These are phyloP conservation scores for Ilex aquifolium DNA, from an alignment of 257 asterid species.

Conservation along the genomic window DNA sequence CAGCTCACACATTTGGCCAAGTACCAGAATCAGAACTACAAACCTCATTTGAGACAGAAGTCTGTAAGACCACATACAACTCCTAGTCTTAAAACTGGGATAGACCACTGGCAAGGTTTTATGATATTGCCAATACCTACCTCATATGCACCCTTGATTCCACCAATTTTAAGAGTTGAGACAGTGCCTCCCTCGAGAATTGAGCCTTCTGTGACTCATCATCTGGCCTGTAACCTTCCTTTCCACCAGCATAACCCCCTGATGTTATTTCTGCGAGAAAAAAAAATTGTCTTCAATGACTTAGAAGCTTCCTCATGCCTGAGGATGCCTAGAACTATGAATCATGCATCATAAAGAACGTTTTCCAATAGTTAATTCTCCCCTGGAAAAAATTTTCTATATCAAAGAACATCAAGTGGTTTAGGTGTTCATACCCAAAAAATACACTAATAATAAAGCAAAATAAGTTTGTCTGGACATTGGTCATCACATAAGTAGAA, in stretches of 20 bases:
- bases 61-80: no score
- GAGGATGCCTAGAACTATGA: background rate
- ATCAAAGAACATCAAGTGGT: no score
- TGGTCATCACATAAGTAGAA: no score
- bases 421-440: no score
- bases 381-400: no score
- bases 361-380: no score
- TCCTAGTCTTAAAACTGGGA: no score
- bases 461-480: no score
- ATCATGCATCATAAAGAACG: background rate
- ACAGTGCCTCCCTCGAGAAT: constrained; percentile 52
- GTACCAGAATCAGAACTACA: no score
- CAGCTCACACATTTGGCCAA: no score
- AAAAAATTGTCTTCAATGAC: constrained; percentile 2
- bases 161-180: constrained; percentile 46
- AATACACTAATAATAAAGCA: no score
- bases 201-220: constrained; percentile 45
- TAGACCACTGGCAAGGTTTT: background rate
- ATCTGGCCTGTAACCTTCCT: constrained; percentile 28
- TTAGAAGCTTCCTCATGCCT: background rate
- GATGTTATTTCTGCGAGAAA: constrained; percentile 43
- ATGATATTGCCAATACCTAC: constrained; percentile 26
- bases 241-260: constrained; percentile 25
- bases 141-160: constrained; percentile 50
- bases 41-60: no score